Percentiles rank a stretch among this genome's conserved stretches.
phyloP scores from a whole-genome alignment of 306 rosid species.

The Vigna reflexopilosa region DNA sequence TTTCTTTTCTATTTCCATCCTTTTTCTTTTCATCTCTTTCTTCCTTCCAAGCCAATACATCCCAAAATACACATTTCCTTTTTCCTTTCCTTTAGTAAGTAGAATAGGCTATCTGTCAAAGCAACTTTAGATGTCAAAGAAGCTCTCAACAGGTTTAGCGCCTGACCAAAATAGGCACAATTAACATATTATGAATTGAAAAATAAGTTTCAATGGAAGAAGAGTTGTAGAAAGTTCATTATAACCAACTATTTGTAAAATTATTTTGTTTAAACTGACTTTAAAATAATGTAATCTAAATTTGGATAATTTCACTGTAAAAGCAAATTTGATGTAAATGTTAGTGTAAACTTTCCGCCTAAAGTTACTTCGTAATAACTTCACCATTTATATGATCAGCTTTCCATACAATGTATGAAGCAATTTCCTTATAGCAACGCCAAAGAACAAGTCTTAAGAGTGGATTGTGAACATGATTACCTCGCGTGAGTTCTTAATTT shows the following conservation, averaged over 20 bases:
- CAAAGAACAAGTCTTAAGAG: not conserved
- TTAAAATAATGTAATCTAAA: too few relatives aligned
- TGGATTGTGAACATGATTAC: not conserved
- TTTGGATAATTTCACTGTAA: too few relatives aligned
- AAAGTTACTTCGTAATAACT: too few relatives aligned
- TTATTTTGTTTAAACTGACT: too few relatives aligned
- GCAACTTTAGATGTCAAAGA: conserved; percentile 8
- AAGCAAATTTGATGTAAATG: not conserved
- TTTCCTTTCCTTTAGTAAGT: not conserved
- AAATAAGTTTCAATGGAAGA: not conserved
- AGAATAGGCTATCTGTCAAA: conserved; percentile 3
- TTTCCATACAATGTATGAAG: not conserved
- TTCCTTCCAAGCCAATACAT: not conserved
- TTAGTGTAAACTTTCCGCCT: too few relatives aligned
- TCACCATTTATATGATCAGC: too few relatives aligned
- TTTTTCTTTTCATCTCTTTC: not conserved
- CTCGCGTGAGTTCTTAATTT: not conserved
- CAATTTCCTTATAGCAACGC: not conserved
- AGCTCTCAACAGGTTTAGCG: conserved; percentile 10
- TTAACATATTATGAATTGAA: not conserved
- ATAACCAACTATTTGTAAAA: too few relatives aligned
- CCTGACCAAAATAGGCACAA: not conserved
- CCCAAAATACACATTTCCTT: not conserved
- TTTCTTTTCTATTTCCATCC: not conserved
- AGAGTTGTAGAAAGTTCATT: too few relatives aligned